Conservation (phyloP, 306 rosid genomes). For the Begonia masoniana region DNA sequence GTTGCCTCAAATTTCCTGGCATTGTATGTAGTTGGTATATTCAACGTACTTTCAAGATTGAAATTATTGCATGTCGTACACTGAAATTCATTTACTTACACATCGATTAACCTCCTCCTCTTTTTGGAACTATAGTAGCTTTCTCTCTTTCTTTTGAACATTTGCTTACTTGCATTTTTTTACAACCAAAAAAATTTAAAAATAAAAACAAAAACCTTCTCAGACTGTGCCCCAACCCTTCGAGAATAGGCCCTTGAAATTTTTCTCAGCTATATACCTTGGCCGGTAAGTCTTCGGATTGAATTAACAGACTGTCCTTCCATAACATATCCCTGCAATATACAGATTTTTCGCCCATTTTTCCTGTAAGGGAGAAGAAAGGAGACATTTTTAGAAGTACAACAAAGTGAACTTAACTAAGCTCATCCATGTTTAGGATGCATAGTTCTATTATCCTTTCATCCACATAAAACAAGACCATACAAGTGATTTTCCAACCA, state of each 20-base stretch:
- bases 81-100: no score
- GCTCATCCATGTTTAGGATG: neutral
- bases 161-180: slow-evolving; percentile 8
- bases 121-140: neutral
- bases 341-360: slow-evolving; percentile 92
- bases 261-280: slow-evolving; percentile 17
- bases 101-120: no score
- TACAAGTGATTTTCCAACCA: no score
- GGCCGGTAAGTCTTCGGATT: slow-evolving; percentile 15
- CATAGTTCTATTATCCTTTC: neutral
- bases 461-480: no score
- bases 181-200: neutral
- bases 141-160: slow-evolving; percentile 15
- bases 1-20: no score
- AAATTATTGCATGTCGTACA: no score
- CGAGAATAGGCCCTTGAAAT: slow-evolving; percentile 4
- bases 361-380: slow-evolving; percentile 43
- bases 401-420: neutral
- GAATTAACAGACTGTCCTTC: slow-evolving; percentile 79
- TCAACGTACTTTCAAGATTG: no score
- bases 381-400: neutral
- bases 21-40: no score
- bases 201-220: neutral
- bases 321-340: slow-evolving; percentile 82
- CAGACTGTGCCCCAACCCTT: neutral